phyloP scores from a whole-genome alignment of 1,284 basidiomycete genomes.

The Sparassis latifolia region DNA sequence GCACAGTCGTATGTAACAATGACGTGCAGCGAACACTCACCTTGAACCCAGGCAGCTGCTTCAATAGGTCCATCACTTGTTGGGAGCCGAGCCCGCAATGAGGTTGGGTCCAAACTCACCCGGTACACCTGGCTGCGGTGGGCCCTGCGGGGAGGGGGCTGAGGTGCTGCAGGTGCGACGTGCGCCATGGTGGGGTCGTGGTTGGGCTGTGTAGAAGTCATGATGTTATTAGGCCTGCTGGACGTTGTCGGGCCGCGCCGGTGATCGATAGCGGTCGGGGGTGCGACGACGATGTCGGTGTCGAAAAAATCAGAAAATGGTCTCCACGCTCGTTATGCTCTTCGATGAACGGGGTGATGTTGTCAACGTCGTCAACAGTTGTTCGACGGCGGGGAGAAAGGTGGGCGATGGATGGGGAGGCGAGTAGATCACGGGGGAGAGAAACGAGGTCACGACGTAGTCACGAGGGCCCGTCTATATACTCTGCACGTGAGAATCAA shows the following conservation, averaged over 20 bases:
- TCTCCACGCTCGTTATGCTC: too few relatives aligned
- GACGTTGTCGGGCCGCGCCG: not conserved
- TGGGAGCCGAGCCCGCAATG: slow-evolving; percentile 32
- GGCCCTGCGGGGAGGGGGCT: slow-evolving; percentile 6
- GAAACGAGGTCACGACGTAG: slow-evolving; percentile 28
- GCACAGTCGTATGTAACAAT: slow-evolving; percentile 8
- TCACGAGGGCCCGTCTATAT: slow-evolving; percentile 26
- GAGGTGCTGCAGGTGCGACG: slow-evolving; percentile 7
- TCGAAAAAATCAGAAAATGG: not conserved
- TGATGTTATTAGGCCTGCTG: slow-evolving; percentile 6
- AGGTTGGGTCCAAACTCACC: slow-evolving; percentile 4
- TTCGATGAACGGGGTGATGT: not conserved
- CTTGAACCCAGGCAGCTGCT: slow-evolving; percentile 39
- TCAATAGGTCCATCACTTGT: slow-evolving; percentile 46
- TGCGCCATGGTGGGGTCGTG: slow-evolving; percentile 23
- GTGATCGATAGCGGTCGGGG: too few relatives aligned
- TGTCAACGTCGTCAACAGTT: not conserved
- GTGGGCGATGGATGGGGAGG: slow-evolving; percentile 13
- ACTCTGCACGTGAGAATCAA: slow-evolving; percentile 28
- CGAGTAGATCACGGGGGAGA: slow-evolving; percentile 30
- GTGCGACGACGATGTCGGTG: slow-evolving; percentile 3
- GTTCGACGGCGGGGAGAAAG: slow-evolving; percentile 7
- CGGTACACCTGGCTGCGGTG: slow-evolving; percentile 3
- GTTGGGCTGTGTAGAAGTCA: slow-evolving; percentile 23
- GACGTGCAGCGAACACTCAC: slow-evolving; percentile 24